These are phyloP conservation scores for Fusarium pseudocircinatum DNA, from an alignment of 2,329 filamentous ascomycete genomes.

Conservation along the genomic window DNA sequence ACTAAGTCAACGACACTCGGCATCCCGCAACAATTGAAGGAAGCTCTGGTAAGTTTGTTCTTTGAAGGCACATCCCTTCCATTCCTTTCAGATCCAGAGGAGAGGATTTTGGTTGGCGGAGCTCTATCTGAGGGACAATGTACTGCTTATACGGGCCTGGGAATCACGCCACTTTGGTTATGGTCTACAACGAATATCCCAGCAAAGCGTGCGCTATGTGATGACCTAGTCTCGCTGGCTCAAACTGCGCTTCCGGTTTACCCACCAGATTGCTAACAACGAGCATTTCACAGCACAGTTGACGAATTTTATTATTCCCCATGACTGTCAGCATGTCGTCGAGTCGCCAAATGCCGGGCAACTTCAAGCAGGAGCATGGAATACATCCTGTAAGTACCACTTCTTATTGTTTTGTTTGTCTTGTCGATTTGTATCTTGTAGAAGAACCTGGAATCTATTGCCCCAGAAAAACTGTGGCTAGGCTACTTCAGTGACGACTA, in stretches of 20 bases:
- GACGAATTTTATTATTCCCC: conserved; percentile 18
- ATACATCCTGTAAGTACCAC: conserved; percentile 43
- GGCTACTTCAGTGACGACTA: background rate
- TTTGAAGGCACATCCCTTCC: conserved; percentile 29
- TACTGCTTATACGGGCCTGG: conserved; percentile 34
- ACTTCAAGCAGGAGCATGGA: conserved; percentile 46
- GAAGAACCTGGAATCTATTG: background rate
- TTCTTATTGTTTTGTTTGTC: conserved; percentile 3
- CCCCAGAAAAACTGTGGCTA: background rate
- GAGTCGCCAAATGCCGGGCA: conserved; percentile 41
- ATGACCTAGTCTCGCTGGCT: background rate
- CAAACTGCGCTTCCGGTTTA: conserved; percentile 10
- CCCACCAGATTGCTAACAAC: conserved; percentile 31
- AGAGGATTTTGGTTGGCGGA: background rate
- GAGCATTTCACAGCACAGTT: conserved; percentile 18
- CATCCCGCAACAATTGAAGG: background rate
- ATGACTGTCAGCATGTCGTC: conserved; percentile 46
- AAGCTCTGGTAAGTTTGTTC: conserved; percentile 33
- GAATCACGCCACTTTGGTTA: conserved; percentile 38
- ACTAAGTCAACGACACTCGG: conserved; percentile 23
- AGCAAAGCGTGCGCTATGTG: conserved; percentile 21
- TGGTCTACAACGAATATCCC: conserved; percentile 36
- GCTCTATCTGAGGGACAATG: conserved; percentile 23
- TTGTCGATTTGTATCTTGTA: background rate
- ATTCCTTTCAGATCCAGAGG: conserved; percentile 22